phyloP scores from a whole-genome alignment of 768 basidiomycete species.

The Lactarius pseudohatsudake region DNA sequence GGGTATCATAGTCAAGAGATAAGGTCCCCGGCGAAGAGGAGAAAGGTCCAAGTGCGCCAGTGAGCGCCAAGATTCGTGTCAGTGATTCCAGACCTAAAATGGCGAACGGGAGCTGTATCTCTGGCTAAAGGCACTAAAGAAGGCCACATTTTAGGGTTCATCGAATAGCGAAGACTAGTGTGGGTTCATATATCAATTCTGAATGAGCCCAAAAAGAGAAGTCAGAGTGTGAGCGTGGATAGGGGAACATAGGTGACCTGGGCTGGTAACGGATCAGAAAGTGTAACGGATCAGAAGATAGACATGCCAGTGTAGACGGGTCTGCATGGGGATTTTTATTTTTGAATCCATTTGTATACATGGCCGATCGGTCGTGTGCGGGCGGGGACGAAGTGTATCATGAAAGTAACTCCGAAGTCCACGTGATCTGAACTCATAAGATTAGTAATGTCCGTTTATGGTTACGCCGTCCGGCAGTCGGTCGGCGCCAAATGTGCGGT shows the following conservation, averaged over 20 bases:
- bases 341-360: no score
- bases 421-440: no score
- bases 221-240: background rate
- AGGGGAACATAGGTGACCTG: background rate
- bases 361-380: no score
- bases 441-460: no score
- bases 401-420: no score
- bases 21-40: background rate
- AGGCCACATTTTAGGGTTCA: background rate
- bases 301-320: background rate
- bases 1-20: background rate
- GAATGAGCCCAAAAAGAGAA: no score
- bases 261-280: background rate
- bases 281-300: no score
- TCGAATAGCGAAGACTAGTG: background rate
- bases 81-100: background rate
- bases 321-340: no score
- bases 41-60: background rate
- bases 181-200: background rate
- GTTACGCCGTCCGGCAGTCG: no score
- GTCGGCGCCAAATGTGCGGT: no score
- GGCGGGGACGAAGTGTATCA: no score
- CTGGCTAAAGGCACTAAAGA: background rate
- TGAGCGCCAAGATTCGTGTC: background rate
- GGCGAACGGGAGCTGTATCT: background rate